These are phyloP conservation scores for Chlorophyllum brunneum DNA, from an alignment of 768 basidiomycete species.

Conservation along the genomic window DNA sequence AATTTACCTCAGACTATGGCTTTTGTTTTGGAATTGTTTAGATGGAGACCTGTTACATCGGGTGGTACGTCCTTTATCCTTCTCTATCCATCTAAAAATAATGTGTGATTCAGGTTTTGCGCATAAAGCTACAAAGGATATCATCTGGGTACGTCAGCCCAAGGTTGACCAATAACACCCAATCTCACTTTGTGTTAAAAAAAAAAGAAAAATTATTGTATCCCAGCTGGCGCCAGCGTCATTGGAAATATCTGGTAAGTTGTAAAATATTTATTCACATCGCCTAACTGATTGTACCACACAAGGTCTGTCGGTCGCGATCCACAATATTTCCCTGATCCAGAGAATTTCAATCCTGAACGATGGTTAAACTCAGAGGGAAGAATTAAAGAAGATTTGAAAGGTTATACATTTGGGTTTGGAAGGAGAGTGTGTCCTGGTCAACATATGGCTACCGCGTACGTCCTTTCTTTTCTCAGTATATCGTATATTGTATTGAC, in stretches of 20 bases:
- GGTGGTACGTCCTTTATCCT: conserved; percentile 27
- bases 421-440: conserved; percentile 63
- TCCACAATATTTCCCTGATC: conserved; percentile 53
- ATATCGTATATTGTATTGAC: neutral
- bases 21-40: conserved; percentile 45
- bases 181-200: conserved; percentile 20
- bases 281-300: too few relatives aligned
- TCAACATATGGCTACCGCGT: conserved; percentile 51
- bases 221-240: conserved; percentile 54
- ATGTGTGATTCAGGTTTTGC: conserved; percentile 39
- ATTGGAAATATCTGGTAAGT: conserved; percentile 57
- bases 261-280: neutral
- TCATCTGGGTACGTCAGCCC: conserved; percentile 47
- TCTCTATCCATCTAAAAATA: neutral
- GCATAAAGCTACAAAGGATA: conserved; percentile 61
- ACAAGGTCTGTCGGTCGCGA: conserved; percentile 60
- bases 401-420: conserved; percentile 53
- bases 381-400: conserved; percentile 47
- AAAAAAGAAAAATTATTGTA: conserved; percentile 45
- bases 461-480: conserved; percentile 11
- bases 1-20: conserved; percentile 42
- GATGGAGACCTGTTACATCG: conserved; percentile 49
- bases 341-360: conserved; percentile 54
- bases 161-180: neutral
- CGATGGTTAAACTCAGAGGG: conserved; percentile 49